phyloP scores from a whole-genome alignment of 2,329 filamentous ascomycete species.

The Fusarium nelsonii region DNA sequence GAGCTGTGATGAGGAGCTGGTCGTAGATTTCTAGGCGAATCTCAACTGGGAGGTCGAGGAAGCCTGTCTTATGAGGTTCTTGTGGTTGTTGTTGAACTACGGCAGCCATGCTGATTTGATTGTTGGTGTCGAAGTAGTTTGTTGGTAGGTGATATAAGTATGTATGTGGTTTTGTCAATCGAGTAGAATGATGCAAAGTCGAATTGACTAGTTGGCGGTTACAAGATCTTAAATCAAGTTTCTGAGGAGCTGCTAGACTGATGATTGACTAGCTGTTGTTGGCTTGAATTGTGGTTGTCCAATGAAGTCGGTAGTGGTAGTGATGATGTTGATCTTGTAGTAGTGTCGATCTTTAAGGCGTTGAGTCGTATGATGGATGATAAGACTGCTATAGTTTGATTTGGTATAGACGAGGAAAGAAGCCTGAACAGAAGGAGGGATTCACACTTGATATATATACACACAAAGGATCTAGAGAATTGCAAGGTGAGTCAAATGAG shows the following conservation, averaged over 20 bases:
- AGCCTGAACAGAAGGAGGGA: conserved; percentile 7
- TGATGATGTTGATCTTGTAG: conserved; percentile 18
- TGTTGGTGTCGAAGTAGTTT: conserved; percentile 8
- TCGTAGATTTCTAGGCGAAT: conserved; percentile 62
- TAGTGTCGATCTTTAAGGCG: conserved; percentile 32
- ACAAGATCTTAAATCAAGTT: conserved; percentile 28
- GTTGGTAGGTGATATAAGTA: conserved; percentile 2
- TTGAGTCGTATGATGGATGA: conserved; percentile 24
- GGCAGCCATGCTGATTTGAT: conserved; percentile 39
- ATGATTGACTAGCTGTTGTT: conserved; percentile 18
- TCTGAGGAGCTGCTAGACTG: conserved; percentile 20
- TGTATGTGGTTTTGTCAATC: background rate
- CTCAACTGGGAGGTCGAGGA: conserved; percentile 60
- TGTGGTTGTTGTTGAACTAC: conserved; percentile 32
- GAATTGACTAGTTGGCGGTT: conserved; percentile 8
- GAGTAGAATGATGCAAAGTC: background rate
- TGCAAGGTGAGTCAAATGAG: conserved; percentile 24
- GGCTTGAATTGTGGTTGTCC: conserved; percentile 19
- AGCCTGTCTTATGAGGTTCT: conserved; percentile 39
- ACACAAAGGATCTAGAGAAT: conserved; percentile 6
- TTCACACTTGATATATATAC: conserved; percentile 32
- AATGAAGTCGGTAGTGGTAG: conserved; percentile 16
- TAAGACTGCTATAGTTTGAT: conserved; percentile 15
- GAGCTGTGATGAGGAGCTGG: conserved; percentile 56
- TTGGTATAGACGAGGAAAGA: conserved; percentile 14